phyloP scores from a whole-genome alignment of 768 basidiomycete genomes.

The Lentinula lateritia region DNA sequence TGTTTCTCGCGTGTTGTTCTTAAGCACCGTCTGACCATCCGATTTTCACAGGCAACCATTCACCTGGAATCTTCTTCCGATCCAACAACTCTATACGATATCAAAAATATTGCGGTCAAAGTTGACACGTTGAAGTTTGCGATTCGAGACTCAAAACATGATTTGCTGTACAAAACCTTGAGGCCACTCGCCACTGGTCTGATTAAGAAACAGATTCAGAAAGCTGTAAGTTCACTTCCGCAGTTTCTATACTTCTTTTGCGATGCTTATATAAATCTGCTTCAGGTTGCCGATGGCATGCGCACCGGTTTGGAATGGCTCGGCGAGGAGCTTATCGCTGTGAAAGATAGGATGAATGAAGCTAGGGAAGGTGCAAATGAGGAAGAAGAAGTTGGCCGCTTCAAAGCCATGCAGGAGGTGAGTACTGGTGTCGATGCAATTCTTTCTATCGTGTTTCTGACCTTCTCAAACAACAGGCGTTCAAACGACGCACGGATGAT shows the following conservation, averaged over 20 bases:
- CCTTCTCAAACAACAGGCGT: constrained; percentile 32
- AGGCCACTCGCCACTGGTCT: constrained; percentile 74
- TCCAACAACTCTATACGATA: constrained; percentile 64
- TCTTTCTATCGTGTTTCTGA: too few relatives aligned
- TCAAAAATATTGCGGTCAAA: constrained; percentile 68
- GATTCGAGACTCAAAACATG: constrained; percentile 89
- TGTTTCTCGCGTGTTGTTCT: constrained; percentile 9
- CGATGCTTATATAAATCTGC: too few relatives aligned
- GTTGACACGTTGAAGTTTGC: constrained; percentile 86
- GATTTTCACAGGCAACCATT: constrained; percentile 39
- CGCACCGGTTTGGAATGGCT: constrained; percentile 80
- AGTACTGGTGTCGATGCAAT: constrained; percentile 12
- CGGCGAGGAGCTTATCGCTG: constrained; percentile 85
- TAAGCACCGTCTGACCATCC: not conserved
- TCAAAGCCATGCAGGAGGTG: constrained; percentile 58
- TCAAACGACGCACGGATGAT: constrained; percentile 36
- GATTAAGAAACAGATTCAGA: constrained; percentile 69
- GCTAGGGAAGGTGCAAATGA: constrained; percentile 32
- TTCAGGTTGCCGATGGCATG: constrained; percentile 59
- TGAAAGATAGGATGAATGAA: constrained; percentile 73
- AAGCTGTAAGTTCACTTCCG: constrained; percentile 25
- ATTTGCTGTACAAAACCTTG: constrained; percentile 80
- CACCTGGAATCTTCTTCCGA: constrained; percentile 61
- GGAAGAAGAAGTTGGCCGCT: constrained; percentile 19
- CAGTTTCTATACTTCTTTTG: too few relatives aligned